phyloP scores from a whole-genome alignment of 78 protist species.

The Polysphondylium violaceum region DNA sequence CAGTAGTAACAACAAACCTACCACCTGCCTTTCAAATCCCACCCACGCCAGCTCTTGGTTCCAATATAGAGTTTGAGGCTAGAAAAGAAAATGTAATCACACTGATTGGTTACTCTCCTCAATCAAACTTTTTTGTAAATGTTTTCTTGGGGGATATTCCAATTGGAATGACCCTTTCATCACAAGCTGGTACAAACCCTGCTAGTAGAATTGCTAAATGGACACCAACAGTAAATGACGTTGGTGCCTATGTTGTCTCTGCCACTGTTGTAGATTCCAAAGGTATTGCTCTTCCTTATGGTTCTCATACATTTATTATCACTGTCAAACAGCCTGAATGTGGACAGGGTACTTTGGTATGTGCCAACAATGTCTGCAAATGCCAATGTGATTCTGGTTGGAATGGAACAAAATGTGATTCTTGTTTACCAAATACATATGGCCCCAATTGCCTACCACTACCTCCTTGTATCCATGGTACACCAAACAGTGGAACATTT shows the following conservation, averaged over 20 bases:
- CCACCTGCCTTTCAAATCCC: slow-evolving; percentile 25
- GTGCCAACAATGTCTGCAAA: background rate
- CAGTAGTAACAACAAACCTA: background rate
- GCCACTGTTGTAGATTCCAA: background rate
- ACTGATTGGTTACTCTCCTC: background rate
- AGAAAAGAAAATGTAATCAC: background rate
- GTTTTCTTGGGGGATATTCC: slow-evolving; percentile 20
- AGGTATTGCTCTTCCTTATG: background rate
- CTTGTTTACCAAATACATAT: slow-evolving; percentile 4
- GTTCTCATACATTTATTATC: slow-evolving; percentile 13
- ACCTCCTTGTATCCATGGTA: slow-evolving; percentile 22
- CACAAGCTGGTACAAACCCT: background rate
- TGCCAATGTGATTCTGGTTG: slow-evolving; percentile 20
- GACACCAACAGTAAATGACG: background rate
- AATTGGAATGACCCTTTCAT: background rate
- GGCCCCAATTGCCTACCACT: slow-evolving; percentile 28
- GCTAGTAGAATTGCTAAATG: background rate
- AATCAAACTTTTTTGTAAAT: background rate
- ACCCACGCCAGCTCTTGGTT: slow-evolving; percentile 32
- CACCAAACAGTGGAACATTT: background rate
- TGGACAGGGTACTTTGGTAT: slow-evolving; percentile 11
- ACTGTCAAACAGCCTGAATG: slow-evolving; percentile 3
- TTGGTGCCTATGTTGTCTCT: slow-evolving; percentile 25
- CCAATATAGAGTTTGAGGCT: background rate
- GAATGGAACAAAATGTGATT: slow-evolving; percentile 14